Percentiles rank a stretch among this genome's conserved stretches.
Evolutionary conservation across 331 rosid species (phyloP).

Genomic region (Cydonia oblonga): DNA sequence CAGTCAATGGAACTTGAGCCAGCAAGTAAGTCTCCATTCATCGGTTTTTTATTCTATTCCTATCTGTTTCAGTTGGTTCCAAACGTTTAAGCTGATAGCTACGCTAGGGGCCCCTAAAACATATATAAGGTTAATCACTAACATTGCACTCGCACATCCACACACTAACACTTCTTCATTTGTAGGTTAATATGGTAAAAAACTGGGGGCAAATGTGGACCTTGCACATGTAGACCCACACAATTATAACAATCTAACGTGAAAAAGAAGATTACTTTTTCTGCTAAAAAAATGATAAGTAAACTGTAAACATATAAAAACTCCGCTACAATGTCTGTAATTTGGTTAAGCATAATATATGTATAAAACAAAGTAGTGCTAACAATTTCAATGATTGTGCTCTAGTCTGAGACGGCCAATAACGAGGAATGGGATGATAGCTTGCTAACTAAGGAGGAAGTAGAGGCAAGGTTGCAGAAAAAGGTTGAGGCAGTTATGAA

Average conservation of each 20-base stretch:
- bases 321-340: background rate
- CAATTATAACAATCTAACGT: background rate
- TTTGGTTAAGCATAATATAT: background rate
- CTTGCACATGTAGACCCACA: background rate
- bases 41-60: background rate
- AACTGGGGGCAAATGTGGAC: background rate
- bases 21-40: conserved; percentile 30
- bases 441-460: conserved; percentile 79
- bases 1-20: conserved; percentile 44
- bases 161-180: background rate
- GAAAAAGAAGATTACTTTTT: background rate
- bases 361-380: background rate
- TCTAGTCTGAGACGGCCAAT: conserved; percentile 71
- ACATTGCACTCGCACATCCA: background rate
- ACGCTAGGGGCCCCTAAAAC: background rate
- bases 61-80: background rate
- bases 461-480: conserved; percentile 73
- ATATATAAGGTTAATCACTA: background rate
- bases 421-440: conserved; percentile 89
- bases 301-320: background rate
- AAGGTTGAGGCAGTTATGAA: conserved; percentile 83
- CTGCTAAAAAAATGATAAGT: background rate
- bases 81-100: background rate
- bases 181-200: background rate
- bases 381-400: conserved; percentile 4